Conservation (phyloP, 1,284 basidiomycete species). For the Mycosarcoma mackinlayi region DNA sequence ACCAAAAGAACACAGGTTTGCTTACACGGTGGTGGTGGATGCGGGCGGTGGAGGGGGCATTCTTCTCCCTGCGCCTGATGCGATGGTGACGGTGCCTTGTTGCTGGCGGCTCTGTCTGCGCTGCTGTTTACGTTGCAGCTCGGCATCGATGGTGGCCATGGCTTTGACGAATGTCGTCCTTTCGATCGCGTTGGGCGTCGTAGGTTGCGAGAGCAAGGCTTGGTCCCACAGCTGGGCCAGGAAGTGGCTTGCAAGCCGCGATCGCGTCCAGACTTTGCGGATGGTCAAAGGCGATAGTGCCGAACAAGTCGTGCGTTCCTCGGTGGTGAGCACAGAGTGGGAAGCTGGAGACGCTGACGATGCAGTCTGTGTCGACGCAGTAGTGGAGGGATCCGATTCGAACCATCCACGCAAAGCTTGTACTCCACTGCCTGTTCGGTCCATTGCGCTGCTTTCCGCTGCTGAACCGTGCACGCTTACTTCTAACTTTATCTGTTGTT, state of each 20-base stretch:
- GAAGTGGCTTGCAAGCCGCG: constrained; percentile 7
- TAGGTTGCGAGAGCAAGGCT: neutral
- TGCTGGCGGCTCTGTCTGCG: neutral
- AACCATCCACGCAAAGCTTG: constrained; percentile 42
- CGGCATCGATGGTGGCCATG: constrained; percentile 37
- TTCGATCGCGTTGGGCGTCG: neutral
- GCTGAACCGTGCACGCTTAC: neutral
- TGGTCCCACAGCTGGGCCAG: constrained; percentile 31
- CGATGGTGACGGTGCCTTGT: too few species aligned
- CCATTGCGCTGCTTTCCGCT: neutral
- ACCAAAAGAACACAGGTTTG: too few species aligned
- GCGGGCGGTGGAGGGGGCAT: constrained; percentile 13
- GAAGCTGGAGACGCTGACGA: neutral
- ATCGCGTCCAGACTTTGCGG: constrained; percentile 23
- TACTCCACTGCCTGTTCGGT: constrained; percentile 10
- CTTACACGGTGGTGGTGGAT: too few species aligned
- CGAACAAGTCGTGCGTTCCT: too few species aligned
- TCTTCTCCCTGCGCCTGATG: constrained; percentile 3
- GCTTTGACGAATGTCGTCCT: constrained; percentile 21
- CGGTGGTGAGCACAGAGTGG: too few species aligned
- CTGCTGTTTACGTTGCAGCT: constrained; percentile 11
- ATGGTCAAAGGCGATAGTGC: constrained; percentile 15
- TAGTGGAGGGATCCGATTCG: constrained; percentile 17
- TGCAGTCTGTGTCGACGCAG: neutral
- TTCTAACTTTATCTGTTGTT: constrained; percentile 1